Base-by-base conservation (phyloP, 352 stramenopile species). In the Phytophthora vignae region DNA sequence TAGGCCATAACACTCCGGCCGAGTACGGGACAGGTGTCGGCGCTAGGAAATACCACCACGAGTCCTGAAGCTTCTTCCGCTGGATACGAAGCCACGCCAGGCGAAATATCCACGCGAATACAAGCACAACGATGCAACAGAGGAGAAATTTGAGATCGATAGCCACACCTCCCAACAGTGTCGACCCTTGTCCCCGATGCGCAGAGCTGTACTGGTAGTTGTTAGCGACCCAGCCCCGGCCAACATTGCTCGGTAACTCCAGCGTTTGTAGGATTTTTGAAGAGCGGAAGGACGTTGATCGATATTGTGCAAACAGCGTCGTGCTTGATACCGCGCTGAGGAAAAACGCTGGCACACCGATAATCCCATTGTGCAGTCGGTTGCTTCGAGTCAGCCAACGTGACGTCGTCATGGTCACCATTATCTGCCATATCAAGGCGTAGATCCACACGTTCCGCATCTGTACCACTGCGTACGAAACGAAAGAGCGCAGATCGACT, bases 361-460 rank as follows among this genome's bases (percentile, higher is more conserved):
- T 54, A 1, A 87, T 46, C 0, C 73, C 73, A 25, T 50, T 33
- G 3, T 48, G 53, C 7, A 67, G 4, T 19, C 52, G 25, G 4
- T 64, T 63, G 46, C 42, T 67, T 0, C 21, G 36, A 22, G 27
- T 19, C 12, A 60, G 42, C 7, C 67, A 54, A 29, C 52, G 61
- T 54, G 67, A 63, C 6, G 72, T 60, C 25, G 42, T 12, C 40
- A 55, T 21, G 4, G 56, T 33, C 5, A 77, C 19, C 1, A 73
- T 1, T 0, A 60, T 2, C 9, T 85, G 72, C 53, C 79, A 73
- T 19, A 73, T 14, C 15, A 85, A 46, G 1, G 71, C 61, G 11
- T 80, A 64, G 1, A 82, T 11, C 82, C 73, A 87, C 4, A 83
- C 76, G 6, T 57, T 79, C 4, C 77, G 70, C 75, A 87, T 83